Evolutionary conservation across 768 basidiomycete species (phyloP).

Genomic region (Serpula lacrymans): DNA sequence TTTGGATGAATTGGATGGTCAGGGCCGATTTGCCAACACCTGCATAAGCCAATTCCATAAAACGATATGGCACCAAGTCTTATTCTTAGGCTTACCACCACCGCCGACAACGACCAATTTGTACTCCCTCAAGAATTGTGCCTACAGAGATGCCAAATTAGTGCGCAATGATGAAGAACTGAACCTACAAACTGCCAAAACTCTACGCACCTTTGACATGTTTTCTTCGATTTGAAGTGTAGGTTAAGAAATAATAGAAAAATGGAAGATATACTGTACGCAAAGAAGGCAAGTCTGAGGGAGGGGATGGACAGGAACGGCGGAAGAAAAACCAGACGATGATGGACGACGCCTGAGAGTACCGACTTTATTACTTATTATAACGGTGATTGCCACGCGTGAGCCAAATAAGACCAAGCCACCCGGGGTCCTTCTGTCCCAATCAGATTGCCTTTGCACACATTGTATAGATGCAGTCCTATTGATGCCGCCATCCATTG

Average conservation of each 20-base stretch:
- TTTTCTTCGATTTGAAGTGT: conserved; percentile 4
- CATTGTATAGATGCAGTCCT: too few relatives aligned
- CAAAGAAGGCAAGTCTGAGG: background rate
- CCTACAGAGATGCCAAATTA: conserved; percentile 35
- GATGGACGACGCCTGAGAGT: background rate
- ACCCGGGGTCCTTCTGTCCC: too few relatives aligned
- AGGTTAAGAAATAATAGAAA: background rate
- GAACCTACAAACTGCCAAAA: conserved; percentile 4
- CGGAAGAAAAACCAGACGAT: conserved; percentile 1
- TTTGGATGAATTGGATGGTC: conserved; percentile 98
- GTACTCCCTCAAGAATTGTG: conserved; percentile 92
- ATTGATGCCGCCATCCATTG: too few relatives aligned
- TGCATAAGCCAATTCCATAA: conserved; percentile 11
- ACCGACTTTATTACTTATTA: background rate
- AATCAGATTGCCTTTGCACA: too few relatives aligned
- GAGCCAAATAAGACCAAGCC: conserved; percentile 25
- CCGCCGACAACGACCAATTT: conserved; percentile 99
- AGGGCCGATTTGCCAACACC: conserved; percentile 79
- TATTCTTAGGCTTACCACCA: conserved; percentile 60
- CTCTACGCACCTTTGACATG: conserved; percentile 29
- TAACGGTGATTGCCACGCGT: conserved; percentile 11
- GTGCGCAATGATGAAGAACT: too few relatives aligned
- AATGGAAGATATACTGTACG: background rate
- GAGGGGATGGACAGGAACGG: conserved; percentile 3
- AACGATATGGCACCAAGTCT: background rate